Base-by-base conservation (phyloP, 192 early-diverging fungal genomes). In the Helicostylum pulchrum region DNA sequence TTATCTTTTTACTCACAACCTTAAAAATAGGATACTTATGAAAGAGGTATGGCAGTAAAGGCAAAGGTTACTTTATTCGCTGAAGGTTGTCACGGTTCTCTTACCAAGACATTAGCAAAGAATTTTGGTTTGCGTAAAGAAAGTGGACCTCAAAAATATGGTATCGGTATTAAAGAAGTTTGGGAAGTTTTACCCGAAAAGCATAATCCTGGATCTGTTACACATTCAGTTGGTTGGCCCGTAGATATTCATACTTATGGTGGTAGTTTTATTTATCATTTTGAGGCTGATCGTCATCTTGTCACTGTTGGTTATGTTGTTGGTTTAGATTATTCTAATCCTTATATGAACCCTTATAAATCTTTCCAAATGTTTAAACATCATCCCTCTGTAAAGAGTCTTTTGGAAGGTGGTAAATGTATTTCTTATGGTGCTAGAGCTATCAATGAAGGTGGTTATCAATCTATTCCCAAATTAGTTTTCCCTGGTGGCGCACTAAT, bases 401-500 rank as follows among this genome's bases (percentile, higher is more conserved):
- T 90, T 56, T 83, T 99, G 48, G 90, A 94, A 71, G 94, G 94
- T 34, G 97, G 93, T 30, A 92, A 92, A 51, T 85, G 92, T 53
- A 75, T 97, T 14, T 85, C 88, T 30, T 99, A 99, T 74, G 97
- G 94, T 67, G 97, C 95, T 4, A 83, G 97, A 49, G 97, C 97
- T n/a, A 64, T 99, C 32, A 95, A 94, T 64, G 97, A 99, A 74
- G 97, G 97, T 56, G 97, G 97, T 14, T 78, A 86, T 57, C 95
- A 99, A 80, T 95, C 94, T 17, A 85, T 99, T 62, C 97, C 97
- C 48, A 95, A 95, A 81, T 76, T 98, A 31, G 80, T 83, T 49
- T 94, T 97, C 80, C 94, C 95, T 19, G 97, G 97, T 56, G 95
- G 94, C 23, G 94, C 95, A 39, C 79, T 99, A 47, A 91, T 99